A percentile compares a stretch with the other conserved stretches of the same genome.
These are phyloP conservation scores for Russula sp. DNA, from an alignment of 768 basidiomycete genomes.

Conservation along the genomic window DNA sequence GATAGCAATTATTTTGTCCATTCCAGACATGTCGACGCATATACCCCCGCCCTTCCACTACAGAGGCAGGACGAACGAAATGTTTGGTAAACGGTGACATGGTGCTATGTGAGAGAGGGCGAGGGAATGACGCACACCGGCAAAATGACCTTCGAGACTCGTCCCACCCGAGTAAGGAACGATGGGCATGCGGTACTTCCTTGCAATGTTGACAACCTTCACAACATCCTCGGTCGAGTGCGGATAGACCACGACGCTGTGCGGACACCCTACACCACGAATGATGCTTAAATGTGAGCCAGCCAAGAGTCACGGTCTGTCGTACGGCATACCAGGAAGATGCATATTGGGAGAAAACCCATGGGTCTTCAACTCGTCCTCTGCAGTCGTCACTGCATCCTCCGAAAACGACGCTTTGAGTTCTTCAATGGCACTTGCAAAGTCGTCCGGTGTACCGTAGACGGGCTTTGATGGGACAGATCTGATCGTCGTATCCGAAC, in stretches of 20 bases:
- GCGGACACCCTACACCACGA: conserved; percentile 32
- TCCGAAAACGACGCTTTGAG: conserved; percentile 16
- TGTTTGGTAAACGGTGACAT: neutral
- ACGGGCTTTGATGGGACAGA: conserved; percentile 1
- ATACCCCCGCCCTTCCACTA: conserved; percentile 47
- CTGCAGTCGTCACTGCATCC: conserved; percentile 20
- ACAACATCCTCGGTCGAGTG: conserved; percentile 74
- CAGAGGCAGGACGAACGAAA: neutral
- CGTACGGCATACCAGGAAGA: conserved; percentile 17
- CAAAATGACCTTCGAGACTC: conserved; percentile 69
- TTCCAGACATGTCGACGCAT: conserved; percentile 68
- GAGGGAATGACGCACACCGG: conserved; percentile 48
- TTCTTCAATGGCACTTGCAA: conserved; percentile 26
- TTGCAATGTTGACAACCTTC: conserved; percentile 66
- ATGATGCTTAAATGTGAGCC: neutral
- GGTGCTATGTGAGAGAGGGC: neutral
- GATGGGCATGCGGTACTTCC: conserved; percentile 68
- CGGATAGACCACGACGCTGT: conserved; percentile 60
- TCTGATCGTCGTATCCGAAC: neutral
- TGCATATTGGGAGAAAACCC: conserved; percentile 25
- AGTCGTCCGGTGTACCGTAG: conserved; percentile 26
- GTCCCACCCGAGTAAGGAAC: conserved; percentile 79
- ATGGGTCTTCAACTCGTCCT: conserved; percentile 23
- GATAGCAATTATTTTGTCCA: conserved; percentile 73
- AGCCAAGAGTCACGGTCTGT: neutral